These are phyloP conservation scores for Leccinum barrowsii DNA, from an alignment of 768 basidiomycete species.

Conservation along the genomic window DNA sequence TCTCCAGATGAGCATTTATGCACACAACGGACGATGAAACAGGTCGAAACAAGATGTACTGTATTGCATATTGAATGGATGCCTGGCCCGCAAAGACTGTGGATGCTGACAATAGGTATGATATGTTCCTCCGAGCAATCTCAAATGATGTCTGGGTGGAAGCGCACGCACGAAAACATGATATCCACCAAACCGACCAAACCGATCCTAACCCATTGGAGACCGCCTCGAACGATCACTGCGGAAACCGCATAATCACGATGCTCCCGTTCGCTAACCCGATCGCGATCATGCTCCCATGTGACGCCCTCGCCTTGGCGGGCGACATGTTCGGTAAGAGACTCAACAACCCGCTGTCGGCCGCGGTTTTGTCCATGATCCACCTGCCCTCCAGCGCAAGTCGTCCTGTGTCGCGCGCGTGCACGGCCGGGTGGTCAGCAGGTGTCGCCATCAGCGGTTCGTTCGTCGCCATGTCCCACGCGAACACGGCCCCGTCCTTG, in stretches of 20 bases:
- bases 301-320: constrained; percentile 20
- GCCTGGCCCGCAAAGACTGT: too few species aligned
- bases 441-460: constrained; percentile 17
- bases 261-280: constrained; percentile 29
- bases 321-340: constrained; percentile 31
- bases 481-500: constrained; percentile 21
- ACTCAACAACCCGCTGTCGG: constrained; percentile 4
- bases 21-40: too few species aligned
- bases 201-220: neutral
- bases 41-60: too few species aligned
- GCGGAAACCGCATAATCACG: constrained; percentile 26
- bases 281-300: constrained; percentile 21
- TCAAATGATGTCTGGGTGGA: too few species aligned
- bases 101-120: too few species aligned
- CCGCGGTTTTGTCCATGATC: constrained; percentile 22
- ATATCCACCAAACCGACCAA: neutral
- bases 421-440: constrained; percentile 15
- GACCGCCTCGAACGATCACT: neutral
- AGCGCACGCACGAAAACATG: neutral
- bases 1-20: too few species aligned
- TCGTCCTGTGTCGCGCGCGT: constrained; percentile 3
- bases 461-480: constrained; percentile 25
- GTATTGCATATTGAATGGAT: too few species aligned
- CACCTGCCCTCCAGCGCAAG: constrained; percentile 22
- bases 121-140: too few species aligned